Base-by-base conservation (phyloP, 129 eudicot genomes). In the Daucus carota region DNA sequence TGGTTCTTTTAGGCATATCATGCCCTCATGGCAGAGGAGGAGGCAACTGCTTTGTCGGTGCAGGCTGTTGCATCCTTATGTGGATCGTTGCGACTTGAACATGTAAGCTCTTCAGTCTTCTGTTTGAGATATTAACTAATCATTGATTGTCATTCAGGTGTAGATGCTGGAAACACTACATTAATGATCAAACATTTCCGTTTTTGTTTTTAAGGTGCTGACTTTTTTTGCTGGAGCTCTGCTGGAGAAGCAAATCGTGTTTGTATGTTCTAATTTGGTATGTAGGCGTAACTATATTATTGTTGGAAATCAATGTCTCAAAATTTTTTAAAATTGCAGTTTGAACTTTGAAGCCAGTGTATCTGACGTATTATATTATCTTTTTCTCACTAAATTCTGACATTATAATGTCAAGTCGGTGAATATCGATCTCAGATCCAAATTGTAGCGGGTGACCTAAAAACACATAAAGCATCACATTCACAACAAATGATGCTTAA, bases 21-120 rank as follows among this genome's bases (percentile, higher is more conserved):
- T 81, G 96, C 87, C 44, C 92, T 89, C 79, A 80, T 90, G 80
- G 95, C 86, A 54, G 99, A 95, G 84, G 97, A 92, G 84, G 99
- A 95, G 80, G 99, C 99, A 72, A 86, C 92, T 60, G 85, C 96
- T 75, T 81, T 95, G 79, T 91, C 99, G n/a, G 89, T 88, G n/a
- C 90, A 92, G 99, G 90, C 96, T 26, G 72, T 92, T 78, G 87
- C 99, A 46, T 87, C 91, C 88, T 38, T 95, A 74, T 95, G 99
- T 84, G 99, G 99, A 70, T 86, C 97, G 76, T 80, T 95, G 82
- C 89, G 99, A 76, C 95, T 95, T 85, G 99, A 92, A 81, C 91
- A 92, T 89, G 99, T 92, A 82, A 84, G 86, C 78, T n/a, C 47
- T 42, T 71, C 8, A n/a, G 2, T 71, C 18, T 71, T 42, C 54